These are phyloP conservation scores for Gossypium davidsonii DNA, from an alignment of 441 rosid genomes.

Conservation along the genomic window DNA sequence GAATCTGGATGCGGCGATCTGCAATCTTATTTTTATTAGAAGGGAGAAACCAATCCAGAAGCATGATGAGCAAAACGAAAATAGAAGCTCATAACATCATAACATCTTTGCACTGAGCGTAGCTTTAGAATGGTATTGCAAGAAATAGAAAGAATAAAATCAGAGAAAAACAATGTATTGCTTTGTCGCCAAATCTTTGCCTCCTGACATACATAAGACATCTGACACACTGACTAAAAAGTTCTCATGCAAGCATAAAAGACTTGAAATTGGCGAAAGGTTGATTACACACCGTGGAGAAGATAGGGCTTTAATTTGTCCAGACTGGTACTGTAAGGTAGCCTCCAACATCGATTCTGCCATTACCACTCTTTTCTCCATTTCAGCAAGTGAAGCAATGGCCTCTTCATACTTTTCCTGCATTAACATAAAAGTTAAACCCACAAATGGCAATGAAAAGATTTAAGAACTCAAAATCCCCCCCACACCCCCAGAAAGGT, in stretches of 20 bases:
- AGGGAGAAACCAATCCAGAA: constrained; percentile 1
- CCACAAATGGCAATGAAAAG: background rate
- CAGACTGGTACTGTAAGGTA: constrained; percentile 82
- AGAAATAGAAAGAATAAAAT: background rate
- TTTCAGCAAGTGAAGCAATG: constrained; percentile 61
- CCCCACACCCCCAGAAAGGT: background rate
- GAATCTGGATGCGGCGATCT: constrained; percentile 56
- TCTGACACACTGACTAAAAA: background rate
- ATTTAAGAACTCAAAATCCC: background rate
- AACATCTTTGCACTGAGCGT: background rate
- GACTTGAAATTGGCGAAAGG: constrained; percentile 3
- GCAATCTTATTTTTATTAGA: constrained; percentile 10
- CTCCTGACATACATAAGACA: background rate
- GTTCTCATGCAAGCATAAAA: background rate
- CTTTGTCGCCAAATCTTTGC: background rate
- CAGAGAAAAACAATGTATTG: background rate
- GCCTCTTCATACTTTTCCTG: constrained; percentile 93
- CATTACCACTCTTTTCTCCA: constrained; percentile 92
- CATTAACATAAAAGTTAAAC: constrained; percentile 12
- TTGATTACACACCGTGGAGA: constrained; percentile 62
- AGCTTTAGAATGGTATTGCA: background rate
- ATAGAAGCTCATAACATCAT: background rate
- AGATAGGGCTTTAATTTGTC: constrained; percentile 73
- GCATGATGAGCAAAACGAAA: background rate
- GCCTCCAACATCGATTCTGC: constrained; percentile 98